Evolutionary conservation across 164 flowering plant species (phyloP).

Genomic region (Kingdonia uniflora): DNA sequence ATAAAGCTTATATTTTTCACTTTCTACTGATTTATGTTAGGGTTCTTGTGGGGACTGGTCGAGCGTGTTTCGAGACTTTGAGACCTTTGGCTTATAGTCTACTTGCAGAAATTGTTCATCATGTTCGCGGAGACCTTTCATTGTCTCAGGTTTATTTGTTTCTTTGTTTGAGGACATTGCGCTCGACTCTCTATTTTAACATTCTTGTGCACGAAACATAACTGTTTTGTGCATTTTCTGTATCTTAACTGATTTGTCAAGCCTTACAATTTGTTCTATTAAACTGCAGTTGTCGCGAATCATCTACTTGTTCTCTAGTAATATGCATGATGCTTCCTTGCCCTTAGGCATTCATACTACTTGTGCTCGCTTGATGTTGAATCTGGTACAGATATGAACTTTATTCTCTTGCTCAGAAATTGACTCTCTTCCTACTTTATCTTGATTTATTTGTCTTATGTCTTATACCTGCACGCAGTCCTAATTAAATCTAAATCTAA

Average conservation of each 20-base stretch:
- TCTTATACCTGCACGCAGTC: no score
- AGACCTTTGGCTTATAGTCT: conserved; percentile 96
- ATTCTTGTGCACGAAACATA: no score
- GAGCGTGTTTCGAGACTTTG: conserved; percentile 89
- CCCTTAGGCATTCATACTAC: conserved; percentile 93
- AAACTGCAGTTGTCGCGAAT: conserved; percentile 83
- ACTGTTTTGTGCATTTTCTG: no score
- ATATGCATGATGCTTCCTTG: conserved; percentile 98
- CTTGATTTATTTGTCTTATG: no score
- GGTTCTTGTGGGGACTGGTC: conserved; percentile 93
- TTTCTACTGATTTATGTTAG: conserved; percentile 26
- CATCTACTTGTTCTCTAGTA: conserved; percentile 93
- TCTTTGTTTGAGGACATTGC: not conserved
- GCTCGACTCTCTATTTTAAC: no score
- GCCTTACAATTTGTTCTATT: no score
- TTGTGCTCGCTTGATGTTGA: conserved; percentile 97
- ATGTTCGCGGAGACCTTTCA: conserved; percentile 85
- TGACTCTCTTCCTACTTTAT: no score
- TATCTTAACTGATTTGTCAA: no score
- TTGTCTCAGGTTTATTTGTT: conserved; percentile 62
- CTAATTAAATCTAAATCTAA: not conserved
- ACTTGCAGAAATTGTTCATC: conserved; percentile 96
- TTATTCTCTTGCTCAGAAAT: not conserved
- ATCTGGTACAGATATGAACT: conserved; percentile 63
- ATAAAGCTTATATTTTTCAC: no score